Evolutionary conservation across 2,329 filamentous ascomycete species (phyloP).

Genomic region (Trichoderma asperellum): DNA sequence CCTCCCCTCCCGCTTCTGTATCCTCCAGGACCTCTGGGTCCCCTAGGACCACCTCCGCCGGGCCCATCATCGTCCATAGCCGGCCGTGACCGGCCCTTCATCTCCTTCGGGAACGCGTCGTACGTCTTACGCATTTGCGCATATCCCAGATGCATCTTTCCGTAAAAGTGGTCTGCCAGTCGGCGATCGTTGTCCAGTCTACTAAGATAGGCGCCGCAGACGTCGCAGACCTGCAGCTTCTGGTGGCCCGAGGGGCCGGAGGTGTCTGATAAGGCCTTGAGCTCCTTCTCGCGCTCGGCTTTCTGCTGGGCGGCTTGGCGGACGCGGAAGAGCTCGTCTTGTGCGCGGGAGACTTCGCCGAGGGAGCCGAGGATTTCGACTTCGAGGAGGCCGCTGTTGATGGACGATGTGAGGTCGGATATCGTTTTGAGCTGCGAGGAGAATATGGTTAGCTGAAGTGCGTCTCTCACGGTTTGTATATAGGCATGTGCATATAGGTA

Average conservation of each 20-base stretch:
- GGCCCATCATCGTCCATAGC: conserved; percentile 55
- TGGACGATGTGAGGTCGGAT: conserved; percentile 74
- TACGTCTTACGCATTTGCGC: conserved; percentile 96
- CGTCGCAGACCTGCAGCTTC: conserved; percentile 97
- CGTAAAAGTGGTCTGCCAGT: conserved; percentile 96
- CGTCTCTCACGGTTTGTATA: not conserved
- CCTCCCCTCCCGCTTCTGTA: conserved; percentile 57
- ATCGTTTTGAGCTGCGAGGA: conserved; percentile 71
- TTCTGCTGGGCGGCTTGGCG: conserved; percentile 80
- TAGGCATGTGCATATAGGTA: too few relatives aligned
- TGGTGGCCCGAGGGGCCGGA: conserved; percentile 93
- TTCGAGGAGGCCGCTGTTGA: conserved; percentile 82
- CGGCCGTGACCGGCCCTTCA: conserved; percentile 71
- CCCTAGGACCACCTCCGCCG: conserved; percentile 53
- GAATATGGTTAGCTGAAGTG: not conserved
- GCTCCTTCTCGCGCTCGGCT: conserved; percentile 80
- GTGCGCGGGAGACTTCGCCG: conserved; percentile 76
- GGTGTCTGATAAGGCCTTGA: conserved; percentile 89
- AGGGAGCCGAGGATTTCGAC: conserved; percentile 83
- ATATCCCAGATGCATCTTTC: conserved; percentile 98
- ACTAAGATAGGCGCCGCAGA: conserved; percentile 92
- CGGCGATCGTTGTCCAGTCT: conserved; percentile 92
- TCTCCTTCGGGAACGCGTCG: conserved; percentile 82
- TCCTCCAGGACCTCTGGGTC: conserved; percentile 58
- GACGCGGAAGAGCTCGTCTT: conserved; percentile 87